phyloP scores from a whole-genome alignment of 441 rosid genomes.

The Corymbia calophylla region DNA sequence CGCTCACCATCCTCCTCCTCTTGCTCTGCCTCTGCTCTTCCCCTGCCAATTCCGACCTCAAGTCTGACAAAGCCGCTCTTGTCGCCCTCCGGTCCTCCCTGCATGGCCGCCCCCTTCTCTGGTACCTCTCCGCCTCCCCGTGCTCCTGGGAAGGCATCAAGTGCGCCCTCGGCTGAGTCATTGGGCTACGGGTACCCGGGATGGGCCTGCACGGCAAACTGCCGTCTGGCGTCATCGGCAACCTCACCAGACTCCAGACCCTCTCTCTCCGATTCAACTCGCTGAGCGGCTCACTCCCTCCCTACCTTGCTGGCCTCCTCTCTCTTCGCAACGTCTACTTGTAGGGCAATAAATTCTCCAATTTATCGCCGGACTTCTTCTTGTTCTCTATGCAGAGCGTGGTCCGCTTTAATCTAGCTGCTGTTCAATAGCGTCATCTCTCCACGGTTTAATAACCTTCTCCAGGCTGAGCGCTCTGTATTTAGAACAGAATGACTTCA shows the following conservation, averaged over 20 bases:
- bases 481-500: slow-evolving; percentile 56
- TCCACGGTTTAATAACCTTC: slow-evolving; percentile 41
- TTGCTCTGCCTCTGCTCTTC: neutral
- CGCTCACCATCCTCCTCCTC: neutral
- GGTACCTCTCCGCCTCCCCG: slow-evolving; percentile 52
- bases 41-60: slow-evolving; percentile 47
- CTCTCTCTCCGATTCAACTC: slow-evolving; percentile 77
- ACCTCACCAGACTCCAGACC: slow-evolving; percentile 61
- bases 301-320: slow-evolving; percentile 60
- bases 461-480: slow-evolving; percentile 58
- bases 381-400: slow-evolving; percentile 50
- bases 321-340: slow-evolving; percentile 61
- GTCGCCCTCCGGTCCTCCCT: slow-evolving; percentile 64
- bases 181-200: slow-evolving; percentile 71
- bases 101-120: slow-evolving; percentile 71
- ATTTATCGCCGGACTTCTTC: slow-evolving; percentile 54
- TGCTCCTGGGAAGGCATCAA: slow-evolving; percentile 84
- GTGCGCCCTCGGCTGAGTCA: slow-evolving; percentile 53
- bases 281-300: slow-evolving; percentile 53
- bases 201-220: slow-evolving; percentile 58
- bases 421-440: slow-evolving; percentile 59
- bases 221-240: slow-evolving; percentile 56
- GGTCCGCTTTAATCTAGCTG: slow-evolving; percentile 56
- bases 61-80: slow-evolving; percentile 71
- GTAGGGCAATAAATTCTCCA: slow-evolving; percentile 75